Evolutionary conservation across 305 asterid genomes (phyloP), one percentile per base, ranked within the genome.

Genomic region (Andrographis paniculata): DNA sequence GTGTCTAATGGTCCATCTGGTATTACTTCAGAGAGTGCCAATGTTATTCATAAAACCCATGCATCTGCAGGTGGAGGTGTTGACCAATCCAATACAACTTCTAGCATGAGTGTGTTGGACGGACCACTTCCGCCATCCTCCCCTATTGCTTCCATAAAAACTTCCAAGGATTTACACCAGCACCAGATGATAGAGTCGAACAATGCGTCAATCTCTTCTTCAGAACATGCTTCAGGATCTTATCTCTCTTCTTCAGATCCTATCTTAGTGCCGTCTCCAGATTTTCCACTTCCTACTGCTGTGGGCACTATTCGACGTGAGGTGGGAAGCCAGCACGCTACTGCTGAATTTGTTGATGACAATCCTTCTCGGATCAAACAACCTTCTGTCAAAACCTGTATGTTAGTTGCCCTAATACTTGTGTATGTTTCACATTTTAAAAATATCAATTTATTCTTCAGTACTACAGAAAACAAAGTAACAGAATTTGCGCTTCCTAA

Each of bases 161-260:
- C 9, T 16, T 44, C 72, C 57, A 54, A 47, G 71, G 73, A 70
- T 62, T 42, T 38, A 17, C 70, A 66, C 58, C 64, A 62, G 60
- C 70, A 52, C 56, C 62, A 62, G 64, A 59, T 60, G 43, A 62
- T 56, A 59, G 59, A 68, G 54, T 54, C 59, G 35, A 62, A 62
- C 59, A 30, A 18, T 53, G 64, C 62, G 43, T 51, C 57, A 48
- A 53, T 69, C 48, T 21, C 49, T 42, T 58, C 70, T 62, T 57
- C 72, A 15, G 55, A 63, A 52, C 60, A 69, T 42, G 61, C 79
- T 50, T 58, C 79, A 42, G 81, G 66, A 60, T 54, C 78, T 60
- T 52, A 55, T 65, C 56, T 73, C 31, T 73, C 82, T 39, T 64
- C 92, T 56, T 67, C 84, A 58, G 84, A 80, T 61, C 73, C 80